A percentile compares a stretch with the other conserved stretches of the same genome.
These are phyloP conservation scores for Vararia minispora DNA, from an alignment of 768 basidiomycete genomes.

Conservation along the genomic window DNA sequence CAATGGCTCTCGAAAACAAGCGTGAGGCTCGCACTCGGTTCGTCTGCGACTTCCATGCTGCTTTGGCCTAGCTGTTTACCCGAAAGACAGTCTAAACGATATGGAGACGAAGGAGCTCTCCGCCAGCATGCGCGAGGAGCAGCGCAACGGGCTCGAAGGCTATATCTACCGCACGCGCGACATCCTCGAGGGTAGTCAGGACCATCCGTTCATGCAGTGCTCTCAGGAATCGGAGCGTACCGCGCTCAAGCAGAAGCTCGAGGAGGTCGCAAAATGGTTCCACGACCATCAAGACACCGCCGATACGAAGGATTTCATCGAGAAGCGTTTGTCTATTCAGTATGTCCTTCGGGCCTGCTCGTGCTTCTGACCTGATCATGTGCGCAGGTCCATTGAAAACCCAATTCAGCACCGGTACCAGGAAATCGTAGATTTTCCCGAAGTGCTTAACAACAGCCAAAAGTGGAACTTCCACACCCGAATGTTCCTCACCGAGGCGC, in stretches of 20 bases:
- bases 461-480: slow-evolving; percentile 83
- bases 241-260: slow-evolving; percentile 51
- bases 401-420: slow-evolving; percentile 82
- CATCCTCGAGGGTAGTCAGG: slow-evolving; percentile 53
- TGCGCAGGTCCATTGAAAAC: slow-evolving; percentile 54
- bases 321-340: slow-evolving; percentile 77
- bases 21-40: slow-evolving; percentile 62
- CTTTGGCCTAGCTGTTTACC: neutral
- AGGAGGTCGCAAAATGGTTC: slow-evolving; percentile 76
- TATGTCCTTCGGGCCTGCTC: slow-evolving; percentile 30
- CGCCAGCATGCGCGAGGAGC: slow-evolving; percentile 77
- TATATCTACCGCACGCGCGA: slow-evolving; percentile 90
- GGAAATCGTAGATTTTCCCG: slow-evolving; percentile 81
- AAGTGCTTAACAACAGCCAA: slow-evolving; percentile 70
- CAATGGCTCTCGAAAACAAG: slow-evolving; percentile 74
- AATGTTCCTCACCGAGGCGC: slow-evolving; percentile 79
- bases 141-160: slow-evolving; percentile 81
- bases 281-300: slow-evolving; percentile 77
- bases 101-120: slow-evolving; percentile 69
- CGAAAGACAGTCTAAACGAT: slow-evolving; percentile 50
- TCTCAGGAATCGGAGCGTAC: slow-evolving; percentile 64
- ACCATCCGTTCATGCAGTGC: slow-evolving; percentile 77
- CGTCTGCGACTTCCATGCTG: slow-evolving; percentile 14
- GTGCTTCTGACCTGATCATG: neutral
- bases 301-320: slow-evolving; percentile 59